These are phyloP conservation scores for Casaregolazyma lundiana DNA, from an alignment of 1,139 yeast genomes.

Conservation along the genomic window DNA sequence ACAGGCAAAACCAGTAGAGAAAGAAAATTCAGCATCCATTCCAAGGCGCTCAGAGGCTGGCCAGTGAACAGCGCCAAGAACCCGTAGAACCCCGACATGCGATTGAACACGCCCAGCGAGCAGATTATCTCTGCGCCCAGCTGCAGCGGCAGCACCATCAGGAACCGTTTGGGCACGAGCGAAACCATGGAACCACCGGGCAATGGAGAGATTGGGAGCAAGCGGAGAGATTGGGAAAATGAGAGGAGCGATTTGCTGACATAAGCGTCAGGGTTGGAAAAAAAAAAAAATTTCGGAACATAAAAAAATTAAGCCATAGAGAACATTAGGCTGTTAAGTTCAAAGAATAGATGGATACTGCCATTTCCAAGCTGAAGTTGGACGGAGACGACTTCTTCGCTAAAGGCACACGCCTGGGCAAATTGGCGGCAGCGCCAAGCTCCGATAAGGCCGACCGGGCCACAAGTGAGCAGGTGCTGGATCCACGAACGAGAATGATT, in stretches of 20 bases:
- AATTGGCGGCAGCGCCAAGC: constrained; percentile 25
- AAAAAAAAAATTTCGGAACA: background rate
- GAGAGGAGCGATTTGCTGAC: no score
- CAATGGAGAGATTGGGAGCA: background rate
- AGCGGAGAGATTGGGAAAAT: background rate
- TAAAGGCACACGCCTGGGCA: constrained; percentile 31
- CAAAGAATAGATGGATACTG: background rate
- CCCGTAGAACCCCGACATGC: constrained; percentile 87
- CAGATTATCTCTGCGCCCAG: constrained; percentile 82
- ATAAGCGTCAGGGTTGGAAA: no score
- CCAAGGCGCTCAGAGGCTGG: constrained; percentile 76
- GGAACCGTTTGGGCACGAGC: constrained; percentile 38
- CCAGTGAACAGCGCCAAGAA: constrained; percentile 79
- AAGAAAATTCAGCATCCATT: constrained; percentile 73
- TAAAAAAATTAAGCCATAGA: background rate
- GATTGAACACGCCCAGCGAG: constrained; percentile 77
- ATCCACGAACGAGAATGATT: constrained; percentile 86
- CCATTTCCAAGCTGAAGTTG: constrained; percentile 17
- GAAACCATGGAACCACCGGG: constrained; percentile 13
- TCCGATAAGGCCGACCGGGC: constrained; percentile 89
- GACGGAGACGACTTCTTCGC: constrained; percentile 29
- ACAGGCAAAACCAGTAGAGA: constrained; percentile 64
- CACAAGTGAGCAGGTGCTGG: constrained; percentile 93
- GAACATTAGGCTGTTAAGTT: background rate
- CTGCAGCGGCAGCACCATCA: constrained; percentile 67